Base-by-base conservation (phyloP, 1,139 yeast species). In the Geotrichum reessii region DNA sequence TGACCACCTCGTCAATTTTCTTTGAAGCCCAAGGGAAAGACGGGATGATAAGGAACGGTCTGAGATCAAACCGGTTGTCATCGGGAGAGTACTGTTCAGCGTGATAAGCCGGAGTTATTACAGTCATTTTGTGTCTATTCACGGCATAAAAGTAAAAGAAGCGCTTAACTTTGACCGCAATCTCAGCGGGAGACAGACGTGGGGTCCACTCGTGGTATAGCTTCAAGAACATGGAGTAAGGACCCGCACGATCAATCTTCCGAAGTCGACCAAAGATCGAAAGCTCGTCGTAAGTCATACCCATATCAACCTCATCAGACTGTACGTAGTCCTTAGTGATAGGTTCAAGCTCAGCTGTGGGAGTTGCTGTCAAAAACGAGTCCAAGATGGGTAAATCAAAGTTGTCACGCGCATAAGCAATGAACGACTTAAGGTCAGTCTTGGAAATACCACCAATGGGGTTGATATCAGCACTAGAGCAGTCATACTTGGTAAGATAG, bases 11-110 rank as follows among this genome's bases (percentile, higher is more conserved):
- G 68, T 90, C 97, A 58, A 93, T 93, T 74, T 89, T 91, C 72
- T 84, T 85, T 65, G 90, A 82, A 1, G 97, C 96, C 86, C 93
- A 88, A 1, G 92, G 82, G 74, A 91, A 93, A 61, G 89, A 76
- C n/a, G 98, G 97, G 66, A 88, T 84, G 61, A 93, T 89, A 71
- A 93, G 78, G 71, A 93, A 91, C 21, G 99, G 99, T 64, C 99
- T 80, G 68, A 95, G 78, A 71, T 93, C 99, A 71, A 87, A 93
- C 67, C 99, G 81, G 72, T 93, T 93, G 71, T 93, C 99, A 73
- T 93, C 99, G 0, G 99, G 98, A 1, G 97, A 90, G 70, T 95
- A 93, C 69, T 89, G 95, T 71, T 93, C 99, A 0, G 99, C 99
- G 67, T 93, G 99, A 69, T 93, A 95, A 25, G 96, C 83, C 14